Evolutionary conservation across 176 grass and related monocot genomes (phyloP).

Genomic region (Bothriochloa decipiens): DNA sequence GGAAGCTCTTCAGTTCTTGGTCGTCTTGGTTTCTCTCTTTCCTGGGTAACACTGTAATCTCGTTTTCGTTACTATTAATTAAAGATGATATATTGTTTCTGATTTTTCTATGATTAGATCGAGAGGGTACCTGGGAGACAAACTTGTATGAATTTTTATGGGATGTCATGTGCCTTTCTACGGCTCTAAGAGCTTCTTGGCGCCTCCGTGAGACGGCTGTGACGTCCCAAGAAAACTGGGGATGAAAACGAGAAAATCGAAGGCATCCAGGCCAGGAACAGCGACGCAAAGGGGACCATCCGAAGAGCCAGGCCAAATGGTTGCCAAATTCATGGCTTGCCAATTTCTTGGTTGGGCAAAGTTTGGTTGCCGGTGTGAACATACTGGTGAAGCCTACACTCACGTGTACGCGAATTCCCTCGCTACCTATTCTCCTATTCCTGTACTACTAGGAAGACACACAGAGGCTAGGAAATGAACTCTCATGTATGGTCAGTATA

Average conservation of each 20-base stretch:
- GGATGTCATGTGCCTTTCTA: too few species aligned
- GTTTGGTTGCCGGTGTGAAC: too few species aligned
- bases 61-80: neutral
- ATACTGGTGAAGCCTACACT: neutral
- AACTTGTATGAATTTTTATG: neutral
- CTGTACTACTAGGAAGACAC: neutral
- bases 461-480: too few species aligned
- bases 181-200: neutral
- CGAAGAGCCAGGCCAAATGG: neutral
- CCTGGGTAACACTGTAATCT: neutral
- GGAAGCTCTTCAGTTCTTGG: too few species aligned
- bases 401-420: neutral
- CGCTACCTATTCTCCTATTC: too few species aligned
- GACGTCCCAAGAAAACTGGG: neutral
- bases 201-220: neutral
- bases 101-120: neutral
- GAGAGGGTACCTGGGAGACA: neutral
- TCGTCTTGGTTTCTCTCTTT: too few species aligned
- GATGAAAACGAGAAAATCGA: neutral
- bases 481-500: too few species aligned
- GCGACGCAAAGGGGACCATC: too few species aligned
- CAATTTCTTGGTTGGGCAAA: too few species aligned
- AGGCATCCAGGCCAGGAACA: neutral
- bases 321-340: too few species aligned
- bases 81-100: neutral